Conservation (phyloP, 768 basidiomycete species). For the Termitomyces sp. region DNA sequence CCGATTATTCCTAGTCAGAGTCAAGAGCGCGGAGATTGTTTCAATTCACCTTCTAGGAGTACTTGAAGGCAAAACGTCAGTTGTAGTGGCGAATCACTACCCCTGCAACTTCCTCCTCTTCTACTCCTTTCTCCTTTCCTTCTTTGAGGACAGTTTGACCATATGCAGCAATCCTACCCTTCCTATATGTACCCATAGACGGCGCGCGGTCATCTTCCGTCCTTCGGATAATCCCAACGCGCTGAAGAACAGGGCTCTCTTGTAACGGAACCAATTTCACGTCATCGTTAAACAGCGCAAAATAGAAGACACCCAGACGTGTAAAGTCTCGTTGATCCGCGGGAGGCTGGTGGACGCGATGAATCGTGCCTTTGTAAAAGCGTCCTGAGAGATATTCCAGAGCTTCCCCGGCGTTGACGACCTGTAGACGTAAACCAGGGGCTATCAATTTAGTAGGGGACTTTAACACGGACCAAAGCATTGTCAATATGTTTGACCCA, state of each 20-base stretch:
- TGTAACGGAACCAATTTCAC: constrained; percentile 34
- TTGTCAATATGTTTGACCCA: constrained; percentile 48
- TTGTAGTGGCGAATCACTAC: constrained; percentile 46
- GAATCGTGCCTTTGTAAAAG: constrained; percentile 45
- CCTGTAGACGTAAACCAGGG: constrained; percentile 15
- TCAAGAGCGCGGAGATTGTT: not conserved
- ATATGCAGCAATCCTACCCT: constrained; percentile 35
- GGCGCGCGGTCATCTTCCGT: constrained; percentile 34
- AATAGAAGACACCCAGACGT: constrained; percentile 47
- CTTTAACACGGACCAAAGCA: constrained; percentile 29
- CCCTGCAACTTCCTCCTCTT: constrained; percentile 44
- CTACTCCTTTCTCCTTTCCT: constrained; percentile 32
- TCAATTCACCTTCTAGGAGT: not conserved
- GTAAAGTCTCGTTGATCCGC: constrained; percentile 36
- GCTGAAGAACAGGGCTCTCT: constrained; percentile 40
- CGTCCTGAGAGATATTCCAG: constrained; percentile 47
- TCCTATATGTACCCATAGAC: constrained; percentile 38
- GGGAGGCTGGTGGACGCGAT: constrained; percentile 48
- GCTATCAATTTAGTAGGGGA: not conserved
- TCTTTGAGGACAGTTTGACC: constrained; percentile 30
- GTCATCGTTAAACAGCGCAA: constrained; percentile 40
- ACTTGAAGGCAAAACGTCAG: constrained; percentile 15
- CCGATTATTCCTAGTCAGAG: too few species aligned
- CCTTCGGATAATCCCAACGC: too few species aligned
- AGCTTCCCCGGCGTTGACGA: constrained; percentile 45